Percentiles rank a stretch among this genome's conserved stretches.
phyloP scores from a whole-genome alignment of 2,329 filamentous ascomycete genomes.

The Amylocarpus encephaloides region DNA sequence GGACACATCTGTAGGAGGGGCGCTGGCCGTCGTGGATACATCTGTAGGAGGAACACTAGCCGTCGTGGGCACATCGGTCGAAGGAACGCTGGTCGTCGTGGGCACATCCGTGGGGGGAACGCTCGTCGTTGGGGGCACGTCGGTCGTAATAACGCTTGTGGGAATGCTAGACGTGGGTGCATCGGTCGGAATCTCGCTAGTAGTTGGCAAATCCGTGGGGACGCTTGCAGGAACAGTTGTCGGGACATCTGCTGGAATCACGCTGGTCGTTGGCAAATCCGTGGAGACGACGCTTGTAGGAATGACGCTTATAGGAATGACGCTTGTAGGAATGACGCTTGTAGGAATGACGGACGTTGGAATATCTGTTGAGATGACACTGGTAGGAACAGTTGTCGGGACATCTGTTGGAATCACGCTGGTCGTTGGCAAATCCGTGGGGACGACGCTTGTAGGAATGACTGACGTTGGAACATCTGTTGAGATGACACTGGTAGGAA shows the following conservation, averaged over 20 bases:
- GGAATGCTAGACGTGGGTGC: neutral
- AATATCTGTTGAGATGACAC: neutral
- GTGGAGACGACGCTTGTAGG: slow-evolving; percentile 1
- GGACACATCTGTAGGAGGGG: too few species aligned
- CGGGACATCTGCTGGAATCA: neutral
- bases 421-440: neutral
- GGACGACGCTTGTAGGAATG: neutral
- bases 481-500: neutral
- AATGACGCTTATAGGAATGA: neutral
- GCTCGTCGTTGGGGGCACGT: neutral
- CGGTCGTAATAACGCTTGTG: too few species aligned
- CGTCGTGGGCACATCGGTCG: neutral
- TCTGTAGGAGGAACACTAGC: too few species aligned
- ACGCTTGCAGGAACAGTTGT: slow-evolving; percentile 1
- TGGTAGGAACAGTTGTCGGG: neutral
- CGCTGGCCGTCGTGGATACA: too few species aligned
- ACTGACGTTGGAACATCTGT: neutral
- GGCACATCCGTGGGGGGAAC: neutral
- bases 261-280: neutral
- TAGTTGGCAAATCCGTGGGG: neutral
- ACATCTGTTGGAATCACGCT: neutral
- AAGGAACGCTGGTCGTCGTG: too few species aligned
- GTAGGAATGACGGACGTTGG: neutral
- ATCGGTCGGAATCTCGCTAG: neutral
- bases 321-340: neutral